Evolutionary conservation across 2,329 filamentous ascomycete species (phyloP), one percentile per base, ranked within the genome.

Genomic region (Nothomitra cinnamomea): DNA sequence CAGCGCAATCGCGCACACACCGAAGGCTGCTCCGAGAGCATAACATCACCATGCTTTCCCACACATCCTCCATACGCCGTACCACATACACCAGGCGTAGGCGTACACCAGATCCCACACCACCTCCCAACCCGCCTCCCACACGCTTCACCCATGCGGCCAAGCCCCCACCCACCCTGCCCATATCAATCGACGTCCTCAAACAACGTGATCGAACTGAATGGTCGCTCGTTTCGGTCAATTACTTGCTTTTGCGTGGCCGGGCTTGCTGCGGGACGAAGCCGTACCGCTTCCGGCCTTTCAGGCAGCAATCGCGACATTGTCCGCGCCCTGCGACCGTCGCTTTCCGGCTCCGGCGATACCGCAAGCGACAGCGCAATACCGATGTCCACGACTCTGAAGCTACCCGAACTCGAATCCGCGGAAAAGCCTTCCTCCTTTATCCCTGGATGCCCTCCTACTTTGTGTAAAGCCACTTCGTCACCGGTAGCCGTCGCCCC

Each of bases 271-370:
- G 50, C 32, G 21, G 32, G 50, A 13, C 36, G 50, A 22, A 19
- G 50, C 19, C 13, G 10, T 21, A 19, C 22, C 24, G 47, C 56
- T 32, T 32, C 28, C 19, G 64, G 64, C 53, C 62, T 63, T 40
- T 61, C 60, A 2, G 63, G 63, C 19, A 65, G 54, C 13, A 63
- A 58, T 38, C 57, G 61, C 8, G 64, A 65, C n/a, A 58, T 56
- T 40, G 59, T 54, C n/a, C 56, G 53, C 15, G 22, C 21, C 6
- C 52, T 54, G 8, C 6, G 19, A 17, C 25, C 25, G 8, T 51
- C 28, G 32, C 4, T 41, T 38, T 8, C 35, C 5, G 21, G 12
- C 12, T n/a, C 12, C 50, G 21, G 24, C 17, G 8, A 6, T 21
- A 61, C 36, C 15, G n/a, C 50, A 6, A 19, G 36, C 19, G 50